A percentile compares a stretch with the other conserved stretches of the same genome.
Conservation (phyloP, 345 rosid genomes). For the Stellera chamaejasme region DNA sequence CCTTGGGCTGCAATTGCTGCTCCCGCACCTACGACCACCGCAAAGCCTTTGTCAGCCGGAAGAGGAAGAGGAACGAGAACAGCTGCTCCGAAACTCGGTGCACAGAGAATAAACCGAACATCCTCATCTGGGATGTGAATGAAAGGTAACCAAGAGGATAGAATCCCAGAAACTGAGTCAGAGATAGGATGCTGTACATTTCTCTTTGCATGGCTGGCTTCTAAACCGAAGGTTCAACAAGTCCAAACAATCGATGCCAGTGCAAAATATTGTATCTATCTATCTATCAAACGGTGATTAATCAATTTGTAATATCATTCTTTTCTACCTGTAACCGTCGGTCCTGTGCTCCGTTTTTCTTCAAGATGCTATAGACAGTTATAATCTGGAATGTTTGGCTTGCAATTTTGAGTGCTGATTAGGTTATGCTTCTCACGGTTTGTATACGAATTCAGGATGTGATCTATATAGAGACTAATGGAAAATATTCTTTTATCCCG, state of each 20-base stretch:
- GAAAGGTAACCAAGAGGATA: constrained; percentile 2
- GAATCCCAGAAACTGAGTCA: constrained; percentile 10
- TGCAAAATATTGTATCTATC: constrained; percentile 10
- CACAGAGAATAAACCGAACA: constrained; percentile 87
- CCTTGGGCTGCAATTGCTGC: constrained; percentile 98
- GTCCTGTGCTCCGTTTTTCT: background rate
- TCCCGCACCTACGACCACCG: constrained; percentile 78
- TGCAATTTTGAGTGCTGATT: constrained; percentile 7
- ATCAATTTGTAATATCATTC: constrained; percentile 52
- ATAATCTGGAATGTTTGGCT: background rate
- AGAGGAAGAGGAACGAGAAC: constrained; percentile 75
- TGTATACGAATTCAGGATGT: constrained; percentile 1
- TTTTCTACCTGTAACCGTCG: constrained; percentile 18
- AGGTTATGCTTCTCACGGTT: background rate
- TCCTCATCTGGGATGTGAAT: constrained; percentile 55
- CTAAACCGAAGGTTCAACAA: constrained; percentile 4
- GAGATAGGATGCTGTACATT: constrained; percentile 34
- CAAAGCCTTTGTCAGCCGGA: constrained; percentile 62
- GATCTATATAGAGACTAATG: background rate
- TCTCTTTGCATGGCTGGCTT: constrained; percentile 26
- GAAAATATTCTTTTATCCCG: background rate
- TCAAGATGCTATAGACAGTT: background rate
- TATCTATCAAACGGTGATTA: constrained; percentile 11
- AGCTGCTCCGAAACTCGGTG: constrained; percentile 64
- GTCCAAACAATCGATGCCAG: constrained; percentile 4